Evolutionary conservation across 2,329 filamentous ascomycete species (phyloP).

Genomic region (Rachicladosporium sp.): DNA sequence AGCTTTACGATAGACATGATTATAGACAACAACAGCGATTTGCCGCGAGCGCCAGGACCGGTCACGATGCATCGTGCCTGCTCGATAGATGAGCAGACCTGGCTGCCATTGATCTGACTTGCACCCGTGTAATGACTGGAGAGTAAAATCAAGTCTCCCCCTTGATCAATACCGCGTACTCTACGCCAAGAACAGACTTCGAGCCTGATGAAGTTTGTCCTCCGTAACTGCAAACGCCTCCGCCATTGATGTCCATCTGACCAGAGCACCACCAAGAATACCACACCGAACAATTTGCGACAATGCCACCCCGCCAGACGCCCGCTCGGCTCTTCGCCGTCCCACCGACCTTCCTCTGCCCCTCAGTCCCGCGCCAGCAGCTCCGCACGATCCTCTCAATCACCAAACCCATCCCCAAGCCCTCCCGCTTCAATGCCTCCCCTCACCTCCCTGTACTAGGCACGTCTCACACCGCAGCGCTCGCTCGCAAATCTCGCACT

Average conservation of each 20-base stretch:
- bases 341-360: conserved; percentile 23
- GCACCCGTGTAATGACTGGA: too few species aligned
- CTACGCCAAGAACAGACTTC: too few species aligned
- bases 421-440: conserved; percentile 42
- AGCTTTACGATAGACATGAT: background rate
- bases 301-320: conserved; percentile 17
- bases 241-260: background rate
- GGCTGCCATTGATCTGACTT: too few species aligned
- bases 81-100: too few species aligned
- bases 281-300: background rate
- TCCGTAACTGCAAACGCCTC: too few species aligned
- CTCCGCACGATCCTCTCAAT: conserved; percentile 45
- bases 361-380: conserved; percentile 18
- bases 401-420: conserved; percentile 29
- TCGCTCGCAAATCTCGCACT: conserved; percentile 44
- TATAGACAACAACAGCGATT: background rate
- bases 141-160: too few species aligned
- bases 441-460: conserved; percentile 40
- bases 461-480: conserved; percentile 45
- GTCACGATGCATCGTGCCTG: too few species aligned
- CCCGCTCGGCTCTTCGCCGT: conserved; percentile 13
- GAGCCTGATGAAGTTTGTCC: too few species aligned
- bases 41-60: too few species aligned
- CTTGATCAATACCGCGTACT: too few species aligned
- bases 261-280: background rate